A percentile compares a stretch with the other conserved stretches of the same genome.
phyloP scores from a whole-genome alignment of 1,284 basidiomycete species.

The Cutaneotrichosporon arboriforme region DNA sequence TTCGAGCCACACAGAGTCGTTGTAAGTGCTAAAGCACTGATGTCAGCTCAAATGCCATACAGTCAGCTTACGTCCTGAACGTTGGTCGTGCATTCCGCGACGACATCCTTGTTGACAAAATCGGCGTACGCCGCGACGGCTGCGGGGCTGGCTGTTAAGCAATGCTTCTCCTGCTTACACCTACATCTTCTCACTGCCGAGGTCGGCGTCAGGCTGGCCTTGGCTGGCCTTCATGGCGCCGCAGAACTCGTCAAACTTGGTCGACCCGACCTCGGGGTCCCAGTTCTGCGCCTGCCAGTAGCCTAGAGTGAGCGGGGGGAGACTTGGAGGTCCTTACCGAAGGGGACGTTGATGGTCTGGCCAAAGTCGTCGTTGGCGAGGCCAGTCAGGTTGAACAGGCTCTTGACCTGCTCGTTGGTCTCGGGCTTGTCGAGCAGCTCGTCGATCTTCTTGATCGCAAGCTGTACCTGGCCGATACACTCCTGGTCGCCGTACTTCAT shows the following conservation, averaged over 20 bases:
- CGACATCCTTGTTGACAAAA: slow-evolving; percentile 67
- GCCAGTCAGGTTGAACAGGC: slow-evolving; percentile 63
- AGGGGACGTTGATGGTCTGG: slow-evolving; percentile 55
- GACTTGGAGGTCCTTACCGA: slow-evolving; percentile 17
- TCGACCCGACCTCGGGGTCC: slow-evolving; percentile 59
- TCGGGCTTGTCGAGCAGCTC: slow-evolving; percentile 53
- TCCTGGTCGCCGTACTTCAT: slow-evolving; percentile 64
- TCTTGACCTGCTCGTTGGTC: slow-evolving; percentile 55
- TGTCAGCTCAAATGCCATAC: slow-evolving; percentile 1
- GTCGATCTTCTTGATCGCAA: slow-evolving; percentile 62
- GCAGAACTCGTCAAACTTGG: slow-evolving; percentile 56
- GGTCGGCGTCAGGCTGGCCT: slow-evolving; percentile 19
- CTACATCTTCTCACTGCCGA: slow-evolving; percentile 38
- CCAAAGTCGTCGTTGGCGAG: slow-evolving; percentile 73
- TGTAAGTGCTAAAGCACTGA: slow-evolving; percentile 78
- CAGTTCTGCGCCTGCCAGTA: slow-evolving; percentile 66
- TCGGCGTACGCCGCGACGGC: slow-evolving; percentile 67
- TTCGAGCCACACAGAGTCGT: slow-evolving; percentile 62
- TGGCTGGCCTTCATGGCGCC: slow-evolving; percentile 50
- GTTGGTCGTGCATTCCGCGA: slow-evolving; percentile 56
- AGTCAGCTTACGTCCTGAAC: slow-evolving; percentile 28
- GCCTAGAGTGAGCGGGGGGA: slow-evolving; percentile 19
- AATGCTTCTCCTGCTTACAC: slow-evolving; percentile 25
- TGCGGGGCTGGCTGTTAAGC: slow-evolving; percentile 40
- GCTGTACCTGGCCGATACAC: slow-evolving; percentile 66